phyloP scores from a whole-genome alignment of 2,329 filamentous ascomycete species.

The Arthrocladium fulminans region DNA sequence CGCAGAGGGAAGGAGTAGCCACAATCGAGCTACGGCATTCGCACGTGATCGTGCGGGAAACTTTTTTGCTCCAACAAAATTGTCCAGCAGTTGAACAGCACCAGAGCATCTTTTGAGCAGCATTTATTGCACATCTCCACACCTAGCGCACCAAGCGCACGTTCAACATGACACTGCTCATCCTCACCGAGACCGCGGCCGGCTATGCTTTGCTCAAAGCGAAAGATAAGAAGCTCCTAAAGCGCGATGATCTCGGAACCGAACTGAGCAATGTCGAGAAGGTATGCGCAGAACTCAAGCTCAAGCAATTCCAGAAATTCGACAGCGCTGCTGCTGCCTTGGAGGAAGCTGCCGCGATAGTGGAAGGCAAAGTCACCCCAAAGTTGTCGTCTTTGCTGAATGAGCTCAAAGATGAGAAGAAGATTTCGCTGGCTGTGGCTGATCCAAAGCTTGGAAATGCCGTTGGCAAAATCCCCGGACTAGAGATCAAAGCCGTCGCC shows the following conservation, averaged over 20 bases:
- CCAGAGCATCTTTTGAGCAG: neutral
- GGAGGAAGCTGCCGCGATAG: slow-evolving; percentile 78
- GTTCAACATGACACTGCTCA: slow-evolving; percentile 71
- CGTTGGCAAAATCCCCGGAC: slow-evolving; percentile 82
- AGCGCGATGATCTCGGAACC: slow-evolving; percentile 68
- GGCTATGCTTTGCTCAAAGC: slow-evolving; percentile 98
- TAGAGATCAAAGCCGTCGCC: slow-evolving; percentile 75
- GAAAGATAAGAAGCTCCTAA: slow-evolving; percentile 95
- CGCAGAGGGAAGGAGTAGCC: too few species aligned
- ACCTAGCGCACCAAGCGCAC: slow-evolving; percentile 6
- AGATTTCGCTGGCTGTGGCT: slow-evolving; percentile 85
- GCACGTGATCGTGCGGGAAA: too few species aligned
- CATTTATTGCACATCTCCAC: neutral
- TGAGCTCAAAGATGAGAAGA: slow-evolving; percentile 93
- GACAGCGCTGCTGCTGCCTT: slow-evolving; percentile 84
- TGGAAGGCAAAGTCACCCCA: slow-evolving; percentile 90
- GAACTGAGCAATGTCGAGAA: slow-evolving; percentile 74
- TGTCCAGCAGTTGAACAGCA: neutral
- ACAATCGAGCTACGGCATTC: too few species aligned
- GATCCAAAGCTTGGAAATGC: slow-evolving; percentile 86
- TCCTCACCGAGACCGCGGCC: slow-evolving; percentile 87
- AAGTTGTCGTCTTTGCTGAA: slow-evolving; percentile 75
- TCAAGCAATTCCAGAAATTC: slow-evolving; percentile 97
- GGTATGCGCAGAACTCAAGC: slow-evolving; percentile 76
- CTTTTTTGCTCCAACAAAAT: too few species aligned